These are phyloP conservation scores for Fusarium austroafricanum DNA, from an alignment of 2,329 filamentous ascomycete genomes.

Conservation along the genomic window DNA sequence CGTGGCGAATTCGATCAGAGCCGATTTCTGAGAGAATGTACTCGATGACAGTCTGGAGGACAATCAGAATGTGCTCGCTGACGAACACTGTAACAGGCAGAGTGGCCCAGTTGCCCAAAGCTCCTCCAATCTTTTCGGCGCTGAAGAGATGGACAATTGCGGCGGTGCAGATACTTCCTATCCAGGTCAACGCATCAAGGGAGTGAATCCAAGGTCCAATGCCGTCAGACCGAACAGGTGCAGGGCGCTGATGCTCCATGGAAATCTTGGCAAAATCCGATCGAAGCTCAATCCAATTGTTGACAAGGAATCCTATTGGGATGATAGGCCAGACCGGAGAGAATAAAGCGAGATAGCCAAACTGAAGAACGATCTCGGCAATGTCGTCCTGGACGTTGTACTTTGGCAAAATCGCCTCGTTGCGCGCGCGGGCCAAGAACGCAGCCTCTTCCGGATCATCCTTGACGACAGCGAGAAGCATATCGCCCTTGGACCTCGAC, in stretches of 20 bases:
- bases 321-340: conserved; percentile 82
- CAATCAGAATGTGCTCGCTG: conserved; percentile 77
- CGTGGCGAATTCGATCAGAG: conserved; percentile 55
- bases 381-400: conserved; percentile 82
- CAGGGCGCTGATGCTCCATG: conserved; percentile 77
- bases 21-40: conserved; percentile 54
- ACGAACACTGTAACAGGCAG: conserved; percentile 78
- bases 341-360: conserved; percentile 79
- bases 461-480: conserved; percentile 59
- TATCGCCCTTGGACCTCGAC: conserved; percentile 53
- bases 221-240: conserved; percentile 75
- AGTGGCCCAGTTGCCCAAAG: conserved; percentile 67
- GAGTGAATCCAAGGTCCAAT: conserved; percentile 80
- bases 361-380: conserved; percentile 78
- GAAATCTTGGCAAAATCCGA: conserved; percentile 83
- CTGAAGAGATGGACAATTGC: conserved; percentile 81
- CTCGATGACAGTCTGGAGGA: conserved; percentile 61
- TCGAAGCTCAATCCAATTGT: conserved; percentile 82
- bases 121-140: conserved; percentile 62
- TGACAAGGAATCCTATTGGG: conserved; percentile 76
- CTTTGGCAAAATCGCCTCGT: conserved; percentile 73
- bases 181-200: conserved; percentile 75
- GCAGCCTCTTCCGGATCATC: conserved; percentile 72
- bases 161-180: conserved; percentile 77
- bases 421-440: conserved; percentile 72